Base-by-base conservation (phyloP, 1,284 basidiomycete genomes). In the Cronartium quercuum region DNA sequence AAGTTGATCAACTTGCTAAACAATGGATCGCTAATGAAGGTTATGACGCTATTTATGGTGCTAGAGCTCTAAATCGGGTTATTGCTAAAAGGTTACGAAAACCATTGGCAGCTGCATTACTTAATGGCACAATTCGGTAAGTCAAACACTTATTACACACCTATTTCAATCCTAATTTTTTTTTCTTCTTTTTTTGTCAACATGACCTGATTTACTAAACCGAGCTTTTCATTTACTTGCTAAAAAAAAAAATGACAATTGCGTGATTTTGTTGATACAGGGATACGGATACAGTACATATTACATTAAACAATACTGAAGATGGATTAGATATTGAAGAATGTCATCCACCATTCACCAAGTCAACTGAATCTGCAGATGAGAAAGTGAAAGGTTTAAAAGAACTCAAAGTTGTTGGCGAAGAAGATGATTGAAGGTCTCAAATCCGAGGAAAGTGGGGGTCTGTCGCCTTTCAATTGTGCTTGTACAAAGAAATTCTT, bases 21-120 rank as follows among this genome's bases (percentile, higher is more conserved):
- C 84, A 86, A 2, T 93, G 90, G 90, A 85, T 97, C 6, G 90
- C 89, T 0, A 80, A 86, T 76, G 84, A 88, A 71, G 94, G 94
- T 0, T 95, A 92, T 82, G 91, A 91, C 13, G 88, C 92, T 64
- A 82, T 89, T 29, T 97, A 94, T 82, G 86, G 94, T 21, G 94
- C 93, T 0, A 85, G 94, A 38, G 90, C 91, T 5, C 75, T 82
- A 6, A 80, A 79, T 44, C 76, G 82, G 35, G 74, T 81, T 18
- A 78, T 83, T 42, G 78, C 78, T 64, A 79, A 79, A 75, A 42
- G 78, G 47, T 66, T 82, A 1, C 73, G 81, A 18, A 79, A 78
- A 42, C 80, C 79, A 18, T 61, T 82, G 3, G 79, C 81, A 0
- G 57, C 71, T 37, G 76, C 75, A 12, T 74, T 78, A 9, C 44